Conservation (phyloP, 2,329 filamentous ascomycete species). For the Colletotrichum sublineola region DNA sequence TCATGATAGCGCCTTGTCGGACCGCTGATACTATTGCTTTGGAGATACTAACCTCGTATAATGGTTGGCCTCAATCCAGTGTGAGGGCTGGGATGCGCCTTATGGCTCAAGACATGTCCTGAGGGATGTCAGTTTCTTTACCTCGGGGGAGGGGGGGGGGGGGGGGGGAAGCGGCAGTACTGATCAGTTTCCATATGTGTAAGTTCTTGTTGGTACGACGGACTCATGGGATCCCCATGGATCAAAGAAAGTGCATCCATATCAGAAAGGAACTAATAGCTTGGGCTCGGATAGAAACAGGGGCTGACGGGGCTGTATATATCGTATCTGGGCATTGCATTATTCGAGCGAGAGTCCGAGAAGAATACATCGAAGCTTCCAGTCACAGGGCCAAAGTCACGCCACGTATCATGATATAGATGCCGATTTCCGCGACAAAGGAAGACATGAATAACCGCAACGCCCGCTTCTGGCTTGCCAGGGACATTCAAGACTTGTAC, state of each 20-base stretch:
- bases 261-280: slow-evolving; percentile 55
- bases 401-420: neutral
- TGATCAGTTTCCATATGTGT: slow-evolving; percentile 59
- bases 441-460: neutral
- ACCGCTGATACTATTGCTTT: slow-evolving; percentile 60
- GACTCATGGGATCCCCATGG: slow-evolving; percentile 64
- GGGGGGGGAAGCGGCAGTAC: neutral
- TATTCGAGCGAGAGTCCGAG: neutral
- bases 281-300: slow-evolving; percentile 64
- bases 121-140: slow-evolving; percentile 24
- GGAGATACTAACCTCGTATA: slow-evolving; percentile 2
- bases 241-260: slow-evolving; percentile 60
- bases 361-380: too few species aligned
- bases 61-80: slow-evolving; percentile 42
- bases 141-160: too few species aligned
- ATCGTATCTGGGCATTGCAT: slow-evolving; percentile 44
- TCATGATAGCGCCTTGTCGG: slow-evolving; percentile 59
- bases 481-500: slow-evolving; percentile 1
- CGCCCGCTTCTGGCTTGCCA: neutral
- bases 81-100: slow-evolving; percentile 58
- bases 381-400: neutral
- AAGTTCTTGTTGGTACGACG: slow-evolving; percentile 66
- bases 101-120: slow-evolving; percentile 56
- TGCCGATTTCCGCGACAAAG: too few species aligned
- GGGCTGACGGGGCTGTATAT: slow-evolving; percentile 61